Evolutionary conservation across 176 grass and related monocot genomes (phyloP), one percentile per base, ranked within the genome.

Genomic region (Eleusine coracana): DNA sequence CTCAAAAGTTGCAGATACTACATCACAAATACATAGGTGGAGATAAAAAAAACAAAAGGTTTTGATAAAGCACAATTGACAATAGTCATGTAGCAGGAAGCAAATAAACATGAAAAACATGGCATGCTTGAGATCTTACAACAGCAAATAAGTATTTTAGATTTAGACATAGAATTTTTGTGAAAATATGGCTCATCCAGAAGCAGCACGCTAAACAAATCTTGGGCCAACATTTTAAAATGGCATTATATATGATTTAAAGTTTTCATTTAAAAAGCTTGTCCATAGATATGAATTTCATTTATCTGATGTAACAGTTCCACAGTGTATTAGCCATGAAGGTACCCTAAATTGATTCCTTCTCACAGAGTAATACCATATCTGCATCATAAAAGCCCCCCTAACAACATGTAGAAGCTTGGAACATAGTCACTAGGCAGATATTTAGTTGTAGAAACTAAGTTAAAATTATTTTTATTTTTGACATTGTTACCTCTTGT

Each of bases 401-500:
- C 60, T 40, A 40, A 73, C 73, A 42, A 42, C 9, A 70, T 44
- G 17, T 80, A 42, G 40, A 62, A 74, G 50, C 42, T 61, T 44
- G 20, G 17, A 88, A 44, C 6, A 59, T 46, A 67, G 50, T 39
- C 55, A 20, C 62, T 70, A 11, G 2, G 40, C 37, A 59, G 66
- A 73, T 73, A 56, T 78, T 78, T 42, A 40, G 40, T 77, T 82
- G 38, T 40, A 86, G n/a, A 44, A 61, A 44, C 58, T 42, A 44
- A 60, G 46, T 45, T 59, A 66, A n/a, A 86, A 59, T 49, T 54
- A 42, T 66, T 34, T 71, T 40, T 66, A 25, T 66, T 40, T 31
- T 73, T 61, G 34, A 70, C 39, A 7, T 28, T 58, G 37, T 66
- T 92, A 96, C 93, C 85, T 88, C 90, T 80, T 73, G 79, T 38